Evolutionary conservation across 1,139 yeast genomes (phyloP).

Genomic region (Candida buenavistaensis): DNA sequence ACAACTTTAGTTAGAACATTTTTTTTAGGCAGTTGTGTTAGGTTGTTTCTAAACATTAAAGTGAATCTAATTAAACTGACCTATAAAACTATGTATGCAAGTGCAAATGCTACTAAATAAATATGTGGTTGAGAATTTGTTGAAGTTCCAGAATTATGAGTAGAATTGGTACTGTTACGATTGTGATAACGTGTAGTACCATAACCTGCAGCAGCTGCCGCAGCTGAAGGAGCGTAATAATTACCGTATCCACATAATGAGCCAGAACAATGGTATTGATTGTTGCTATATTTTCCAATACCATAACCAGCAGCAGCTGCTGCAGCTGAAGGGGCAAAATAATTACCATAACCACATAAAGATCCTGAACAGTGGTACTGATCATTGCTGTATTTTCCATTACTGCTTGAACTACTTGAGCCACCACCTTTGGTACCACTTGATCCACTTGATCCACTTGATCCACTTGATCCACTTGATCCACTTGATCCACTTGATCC

Average conservation of each 20-base stretch:
- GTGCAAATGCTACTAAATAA: too few species aligned
- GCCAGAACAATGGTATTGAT: constrained; percentile 6
- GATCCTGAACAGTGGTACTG: constrained; percentile 8
- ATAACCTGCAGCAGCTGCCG: constrained; percentile 14
- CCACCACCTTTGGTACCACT: too few species aligned
- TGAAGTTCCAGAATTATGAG: not conserved
- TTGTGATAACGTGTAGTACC: constrained; percentile 14
- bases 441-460: too few species aligned
- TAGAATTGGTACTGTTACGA: not conserved
- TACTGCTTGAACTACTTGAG: too few species aligned
- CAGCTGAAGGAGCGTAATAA: constrained; percentile 13
- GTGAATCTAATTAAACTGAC: too few species aligned
- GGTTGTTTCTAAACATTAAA: too few species aligned
- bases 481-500: too few species aligned
- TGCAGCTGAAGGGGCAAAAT: constrained; percentile 14
- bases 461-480: too few species aligned
- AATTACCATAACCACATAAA: constrained; percentile 14
- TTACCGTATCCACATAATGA: constrained; percentile 12
- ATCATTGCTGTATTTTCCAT: not conserved
- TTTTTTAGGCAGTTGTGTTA: too few species aligned
- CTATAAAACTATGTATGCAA: too few species aligned
- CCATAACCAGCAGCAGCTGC: constrained; percentile 15
- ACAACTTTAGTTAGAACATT: too few species aligned
- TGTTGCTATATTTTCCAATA: not conserved
- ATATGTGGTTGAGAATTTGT: too few species aligned